phyloP scores from a whole-genome alignment of 2,329 filamentous ascomycete species.

The Corniculantispora saksenae region DNA sequence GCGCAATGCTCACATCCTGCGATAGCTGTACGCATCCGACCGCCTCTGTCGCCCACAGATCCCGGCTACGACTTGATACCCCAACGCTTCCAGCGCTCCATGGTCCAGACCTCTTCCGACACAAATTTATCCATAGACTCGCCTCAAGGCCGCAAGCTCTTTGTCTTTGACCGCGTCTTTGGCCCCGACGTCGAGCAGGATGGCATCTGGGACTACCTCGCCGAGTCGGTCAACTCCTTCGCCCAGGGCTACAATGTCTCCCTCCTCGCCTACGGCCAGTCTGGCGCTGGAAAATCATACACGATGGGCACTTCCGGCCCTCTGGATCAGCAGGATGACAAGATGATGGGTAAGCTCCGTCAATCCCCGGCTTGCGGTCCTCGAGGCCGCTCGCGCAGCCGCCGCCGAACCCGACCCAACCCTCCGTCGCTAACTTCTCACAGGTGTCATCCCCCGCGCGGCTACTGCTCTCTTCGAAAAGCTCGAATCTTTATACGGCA shows the following conservation, averaged over 20 bases:
- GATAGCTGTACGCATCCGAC: conserved; percentile 94
- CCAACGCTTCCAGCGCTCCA: conserved; percentile 89
- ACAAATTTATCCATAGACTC: conserved; percentile 88
- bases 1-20: conserved; percentile 22
- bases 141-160: conserved; percentile 88
- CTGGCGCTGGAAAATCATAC: conserved; percentile 95
- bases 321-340: conserved; percentile 67
- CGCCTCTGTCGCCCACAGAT: conserved; percentile 78
- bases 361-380: not conserved
- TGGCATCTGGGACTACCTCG: conserved; percentile 91
- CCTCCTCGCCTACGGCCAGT: conserved; percentile 94
- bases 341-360: conserved; percentile 71
- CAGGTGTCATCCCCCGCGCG: conserved; percentile 93
- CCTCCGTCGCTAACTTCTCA: conserved; percentile 9
- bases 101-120: conserved; percentile 83
- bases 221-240: conserved; percentile 87
- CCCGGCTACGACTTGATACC: conserved; percentile 94
- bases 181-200: conserved; percentile 80
- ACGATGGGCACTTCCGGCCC: conserved; percentile 97
- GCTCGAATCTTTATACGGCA: conserved; percentile 64
- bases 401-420: no score
- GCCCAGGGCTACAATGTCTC: conserved; percentile 98
- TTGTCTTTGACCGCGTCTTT: conserved; percentile 96
- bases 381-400: no score
- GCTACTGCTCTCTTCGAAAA: conserved; percentile 86